Percentiles rank a stretch among this genome's conserved stretches.
phyloP scores from a whole-genome alignment of 1,284 basidiomycete genomes.

The Meira miltonrushii region DNA sequence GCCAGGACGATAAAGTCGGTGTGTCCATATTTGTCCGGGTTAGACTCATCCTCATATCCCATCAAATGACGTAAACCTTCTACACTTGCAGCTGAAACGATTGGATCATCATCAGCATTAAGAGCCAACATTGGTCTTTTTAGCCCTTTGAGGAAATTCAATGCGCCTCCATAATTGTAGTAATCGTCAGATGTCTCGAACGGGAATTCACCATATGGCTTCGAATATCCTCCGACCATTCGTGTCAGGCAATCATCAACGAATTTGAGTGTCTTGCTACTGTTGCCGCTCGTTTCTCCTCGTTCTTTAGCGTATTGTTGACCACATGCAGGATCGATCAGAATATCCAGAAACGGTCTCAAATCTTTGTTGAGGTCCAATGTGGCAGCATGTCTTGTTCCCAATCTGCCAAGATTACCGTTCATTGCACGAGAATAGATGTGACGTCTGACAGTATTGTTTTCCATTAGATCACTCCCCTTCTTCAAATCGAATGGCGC shows the following conservation, averaged over 20 bases:
- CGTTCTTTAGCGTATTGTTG: neutral
- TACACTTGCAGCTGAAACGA: constrained; percentile 57
- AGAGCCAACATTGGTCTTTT: constrained; percentile 63
- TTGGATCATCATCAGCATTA: constrained; percentile 85
- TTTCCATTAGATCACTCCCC: constrained; percentile 59
- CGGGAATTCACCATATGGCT: constrained; percentile 38
- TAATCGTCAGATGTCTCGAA: constrained; percentile 67
- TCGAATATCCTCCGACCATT: constrained; percentile 66
- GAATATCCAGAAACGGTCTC: constrained; percentile 26
- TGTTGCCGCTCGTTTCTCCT: constrained; percentile 3
- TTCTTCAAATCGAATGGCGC: constrained; percentile 69
- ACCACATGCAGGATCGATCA: constrained; percentile 23
- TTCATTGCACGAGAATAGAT: constrained; percentile 81
- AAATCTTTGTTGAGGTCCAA: constrained; percentile 36
- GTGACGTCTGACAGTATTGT: constrained; percentile 59
- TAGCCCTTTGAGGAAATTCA: constrained; percentile 34
- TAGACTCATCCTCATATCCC: constrained; percentile 25
- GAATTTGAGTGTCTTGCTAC: constrained; percentile 45
- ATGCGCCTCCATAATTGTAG: constrained; percentile 58
- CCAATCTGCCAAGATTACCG: constrained; percentile 61
- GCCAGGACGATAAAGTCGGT: constrained; percentile 68
- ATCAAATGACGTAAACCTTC: constrained; percentile 24
- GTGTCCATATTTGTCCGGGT: constrained; percentile 58
- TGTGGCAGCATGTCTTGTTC: constrained; percentile 30
- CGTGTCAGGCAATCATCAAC: constrained; percentile 64